Evolutionary conservation across 352 stramenopile species (phyloP), one percentile per base, ranked within the genome.

Genomic region (Elongisporangium anandrum): DNA sequence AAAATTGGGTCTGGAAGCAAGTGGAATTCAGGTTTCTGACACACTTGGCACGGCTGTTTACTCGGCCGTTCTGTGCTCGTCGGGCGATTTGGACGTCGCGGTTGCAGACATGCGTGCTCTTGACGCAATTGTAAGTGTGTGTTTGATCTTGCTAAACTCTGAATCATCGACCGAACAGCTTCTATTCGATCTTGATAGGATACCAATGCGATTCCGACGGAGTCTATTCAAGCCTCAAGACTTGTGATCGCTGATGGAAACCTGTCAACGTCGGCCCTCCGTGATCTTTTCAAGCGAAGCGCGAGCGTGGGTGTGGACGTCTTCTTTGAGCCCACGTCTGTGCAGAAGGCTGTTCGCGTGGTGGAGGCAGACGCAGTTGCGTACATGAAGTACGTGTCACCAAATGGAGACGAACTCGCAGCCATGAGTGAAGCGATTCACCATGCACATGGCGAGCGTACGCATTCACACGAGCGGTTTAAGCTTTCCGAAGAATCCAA

Each of bases 31-130:
- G 8, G 59, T 82, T 7, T 82, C 70, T 6, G 57, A 81, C 17
- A 63, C 75, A 2, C 63, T 88, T 6, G 61, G 73, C 3, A 97
- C 92, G 2, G 86, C 91, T 10, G 88, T 87, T 24, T 97, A 97
- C 68, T 90, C 83, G 38, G 89, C 87, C 13, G 73, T 97, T 23
- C 62, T 96, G 9, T 78, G 85, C 50, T 75, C 70, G 3, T 64
- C 70, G 21, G 91, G 91, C 13, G 88, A 98, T 41, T 63, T 97
- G 57, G 76, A 94, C 45, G 73, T 84, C 48, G 90, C 85, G 15
- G 75, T 97, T 58, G 89, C 90, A 0, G 91, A 97, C 67, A 97
- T 94, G 85, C 71, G 72, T 24, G 80, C 86, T 12, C 72, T 96
- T 17, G 81, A 94, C 41, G 67, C 81, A 16, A 87, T 94, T 62